Evolutionary conservation across 2,329 filamentous ascomycete genomes (phyloP), one percentile per base, ranked within the genome.

Genomic region (Fusarium bulbicola): DNA sequence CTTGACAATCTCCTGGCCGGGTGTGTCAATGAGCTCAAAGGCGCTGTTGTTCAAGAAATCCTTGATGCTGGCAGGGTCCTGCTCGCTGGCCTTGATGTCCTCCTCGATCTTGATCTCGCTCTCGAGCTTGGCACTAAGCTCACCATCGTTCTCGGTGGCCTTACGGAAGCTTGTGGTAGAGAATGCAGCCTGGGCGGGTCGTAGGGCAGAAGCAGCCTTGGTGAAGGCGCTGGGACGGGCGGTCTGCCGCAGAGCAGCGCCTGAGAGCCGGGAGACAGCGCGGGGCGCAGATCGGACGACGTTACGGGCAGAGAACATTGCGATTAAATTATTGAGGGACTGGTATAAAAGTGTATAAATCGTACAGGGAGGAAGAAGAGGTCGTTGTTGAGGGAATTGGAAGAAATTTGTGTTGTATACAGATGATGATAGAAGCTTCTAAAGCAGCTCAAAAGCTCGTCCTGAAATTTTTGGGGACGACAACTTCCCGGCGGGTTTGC

Each of bases 11-110:
- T 98, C 93, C 82, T 94, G 89, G 71, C 96, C 96, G 34, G 92
- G 87, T 37, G 88, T 90, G 83, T 99, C 96, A 79, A 93, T 87
- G 70, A 96, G 88, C 87, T 95, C 88, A 83, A 95, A 99, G 45
- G 92, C 89, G 80, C 92, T 92, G 85, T 94, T 95, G 80, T 95
- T 91, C 53, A 98, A 85, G 84, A 97, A 98, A 82, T 96, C 93
- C 85, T 94, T 92, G 82, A 98, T 89, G 81, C 92, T 93, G 72
- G 91, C 88, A 45, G 94, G 92, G 74, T 93, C 84, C 74, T 93
- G 89, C 79, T 93, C 90, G 70, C 89, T 87, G 74, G 92, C 88
- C 84, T 92, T 92, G 84, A 95, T 91, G 80, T 95, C 92, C 79
- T 91, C 90, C 88, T 98, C 96, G 80, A 97, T 91, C 82, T 91